Evolutionary conservation across 129 eudicot genomes (phyloP), one percentile per base, ranked within the genome.

Genomic region (Centella asiatica): DNA sequence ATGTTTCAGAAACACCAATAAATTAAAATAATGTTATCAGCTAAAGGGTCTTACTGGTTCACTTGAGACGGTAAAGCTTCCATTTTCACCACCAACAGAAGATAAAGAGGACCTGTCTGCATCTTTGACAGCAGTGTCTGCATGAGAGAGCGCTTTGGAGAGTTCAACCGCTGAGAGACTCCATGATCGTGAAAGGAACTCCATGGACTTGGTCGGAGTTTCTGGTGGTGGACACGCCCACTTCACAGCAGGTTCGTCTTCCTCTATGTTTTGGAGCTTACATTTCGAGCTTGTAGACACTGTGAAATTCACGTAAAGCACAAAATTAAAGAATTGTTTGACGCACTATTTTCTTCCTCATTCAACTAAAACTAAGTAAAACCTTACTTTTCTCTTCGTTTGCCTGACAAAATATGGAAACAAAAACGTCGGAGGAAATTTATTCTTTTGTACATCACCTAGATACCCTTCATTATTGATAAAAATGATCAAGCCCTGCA

Each of bases 181-280:
- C 97, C 97, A 89, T 62, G 97, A 85, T 66, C 93, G 57, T 33
- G 88, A 95, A 9, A 89, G 80, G 65, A 85, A 89, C 92, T 89
- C 97, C 97, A 89, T 85, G 20, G 97, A 78, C 71, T 89, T 90
- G 0, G 95, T 85, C 2, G 97, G 97, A 6, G 97, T 89, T 56
- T 85, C 92, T 0, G 97, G 97, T 44, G 82, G 88, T 10, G 80
- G 97, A 44, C 87, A 81, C 3, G 86, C 12, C 90, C 88, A 77
- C 27, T 61, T 72, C 24, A 68, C 77, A 10, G 60, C 81, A 36
- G 46, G 77, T 26, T 65, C 67, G 19, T 85, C 90, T 76, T 89
- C 97, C 52, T 76, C 72, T 27, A 89, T 89, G 67, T 83, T 77
- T 53, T 76, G 82, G 34, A 89, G 78, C 81, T 32, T 76, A 20